Evolutionary conservation across 2,329 filamentous ascomycete species (phyloP).

Genomic region (Beauveria caledonica): DNA sequence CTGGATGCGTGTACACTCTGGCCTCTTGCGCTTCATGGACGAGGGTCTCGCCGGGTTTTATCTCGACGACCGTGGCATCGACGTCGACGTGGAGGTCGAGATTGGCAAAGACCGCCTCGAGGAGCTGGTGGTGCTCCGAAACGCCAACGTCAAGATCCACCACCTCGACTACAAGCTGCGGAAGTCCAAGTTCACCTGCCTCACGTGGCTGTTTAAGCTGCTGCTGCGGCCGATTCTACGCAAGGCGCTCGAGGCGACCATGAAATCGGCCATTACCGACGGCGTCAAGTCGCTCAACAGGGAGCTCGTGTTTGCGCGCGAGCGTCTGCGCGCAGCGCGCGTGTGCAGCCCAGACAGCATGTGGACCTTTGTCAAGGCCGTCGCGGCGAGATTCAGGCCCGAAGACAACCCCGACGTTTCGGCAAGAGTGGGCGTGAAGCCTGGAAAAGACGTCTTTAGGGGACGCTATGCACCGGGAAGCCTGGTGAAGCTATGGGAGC

Average conservation of each 20-base stretch:
- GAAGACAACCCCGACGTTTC: slow-evolving; percentile 70
- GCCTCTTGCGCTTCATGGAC: slow-evolving; percentile 67
- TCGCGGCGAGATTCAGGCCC: slow-evolving; percentile 66
- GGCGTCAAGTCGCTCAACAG: slow-evolving; percentile 68
- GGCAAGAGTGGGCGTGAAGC: slow-evolving; percentile 60
- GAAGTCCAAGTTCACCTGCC: slow-evolving; percentile 65
- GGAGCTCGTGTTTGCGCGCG: slow-evolving; percentile 78
- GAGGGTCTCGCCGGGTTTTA: slow-evolving; percentile 79
- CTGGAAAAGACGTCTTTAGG: slow-evolving; percentile 57
- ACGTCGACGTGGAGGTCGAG: slow-evolving; percentile 78
- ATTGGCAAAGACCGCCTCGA: slow-evolving; percentile 71
- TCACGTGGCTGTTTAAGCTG: slow-evolving; percentile 79
- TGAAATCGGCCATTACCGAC: slow-evolving; percentile 63
- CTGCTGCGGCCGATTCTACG: slow-evolving; percentile 73
- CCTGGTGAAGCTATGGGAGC: slow-evolving; percentile 81
- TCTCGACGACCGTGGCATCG: slow-evolving; percentile 79
- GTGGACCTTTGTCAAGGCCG: slow-evolving; percentile 72
- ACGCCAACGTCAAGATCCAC: slow-evolving; percentile 74
- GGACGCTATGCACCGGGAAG: slow-evolving; percentile 85
- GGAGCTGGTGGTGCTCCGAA: slow-evolving; percentile 68
- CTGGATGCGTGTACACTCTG: slow-evolving; percentile 73
- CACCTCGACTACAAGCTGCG: slow-evolving; percentile 73
- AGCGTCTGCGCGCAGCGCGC: slow-evolving; percentile 75
- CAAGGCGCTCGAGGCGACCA: slow-evolving; percentile 68
- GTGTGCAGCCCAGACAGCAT: slow-evolving; percentile 73